A percentile compares a stretch with the other conserved stretches of the same genome.
These are phyloP conservation scores for Neofusicoccum ribis DNA, from an alignment of 2,329 filamentous ascomycete species.

Conservation along the genomic window DNA sequence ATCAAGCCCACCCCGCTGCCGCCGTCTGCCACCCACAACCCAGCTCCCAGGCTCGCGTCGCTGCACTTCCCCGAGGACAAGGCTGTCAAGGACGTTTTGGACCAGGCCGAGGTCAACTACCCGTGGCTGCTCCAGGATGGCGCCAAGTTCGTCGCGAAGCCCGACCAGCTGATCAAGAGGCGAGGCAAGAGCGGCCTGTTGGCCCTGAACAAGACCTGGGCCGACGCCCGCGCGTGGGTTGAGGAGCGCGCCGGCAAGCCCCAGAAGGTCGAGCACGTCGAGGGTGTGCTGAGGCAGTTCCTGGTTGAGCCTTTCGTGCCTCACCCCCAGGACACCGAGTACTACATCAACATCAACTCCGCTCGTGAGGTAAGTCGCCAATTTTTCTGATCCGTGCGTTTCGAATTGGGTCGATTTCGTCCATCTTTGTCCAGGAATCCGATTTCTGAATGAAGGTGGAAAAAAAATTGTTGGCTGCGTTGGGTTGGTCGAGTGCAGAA, in stretches of 20 bases:
- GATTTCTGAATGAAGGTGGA: neutral
- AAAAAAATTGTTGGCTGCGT: neutral
- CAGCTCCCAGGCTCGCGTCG: constrained; percentile 84
- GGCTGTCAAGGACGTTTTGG: constrained; percentile 77
- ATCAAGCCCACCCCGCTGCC: constrained; percentile 98
- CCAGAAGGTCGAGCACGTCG: constrained; percentile 88
- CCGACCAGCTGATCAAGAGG: constrained; percentile 99
- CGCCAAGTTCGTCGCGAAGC: constrained; percentile 96
- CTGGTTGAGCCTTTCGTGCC: constrained; percentile 98
- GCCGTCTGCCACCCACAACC: constrained; percentile 81
- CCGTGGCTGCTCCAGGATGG: constrained; percentile 85
- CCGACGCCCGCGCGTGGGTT: constrained; percentile 92
- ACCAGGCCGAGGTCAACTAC: constrained; percentile 95
- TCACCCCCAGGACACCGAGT: constrained; percentile 92
- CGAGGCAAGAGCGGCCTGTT: constrained; percentile 98
- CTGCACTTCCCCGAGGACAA: constrained; percentile 91
- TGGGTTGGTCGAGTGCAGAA: neutral
- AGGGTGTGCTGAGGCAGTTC: constrained; percentile 89
- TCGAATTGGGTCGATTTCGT: constrained; percentile 16
- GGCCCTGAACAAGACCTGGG: constrained; percentile 95
- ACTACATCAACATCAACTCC: constrained; percentile 99
- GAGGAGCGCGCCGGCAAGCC: constrained; percentile 87
- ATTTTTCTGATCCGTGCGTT: constrained; percentile 21
- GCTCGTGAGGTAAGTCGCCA: constrained; percentile 86
- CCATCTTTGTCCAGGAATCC: neutral